Evolutionary conservation across 1,284 basidiomycete genomes (phyloP).

Genomic region (Moniliella sp.): DNA sequence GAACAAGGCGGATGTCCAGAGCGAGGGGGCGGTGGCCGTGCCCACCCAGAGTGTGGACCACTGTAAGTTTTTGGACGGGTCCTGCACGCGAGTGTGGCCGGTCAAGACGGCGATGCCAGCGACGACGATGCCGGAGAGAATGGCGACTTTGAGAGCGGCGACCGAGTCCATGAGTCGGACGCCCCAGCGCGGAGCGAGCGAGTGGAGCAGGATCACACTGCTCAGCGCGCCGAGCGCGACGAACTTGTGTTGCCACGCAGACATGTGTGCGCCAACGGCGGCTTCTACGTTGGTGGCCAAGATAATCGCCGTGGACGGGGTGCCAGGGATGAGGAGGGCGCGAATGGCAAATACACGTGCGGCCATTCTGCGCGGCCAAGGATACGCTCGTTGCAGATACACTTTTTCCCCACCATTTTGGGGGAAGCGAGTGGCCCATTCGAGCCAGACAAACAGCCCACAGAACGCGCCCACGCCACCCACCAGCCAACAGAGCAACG

Average conservation of each 20-base stretch:
- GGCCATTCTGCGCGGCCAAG: background rate
- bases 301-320: background rate
- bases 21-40: background rate
- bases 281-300: background rate
- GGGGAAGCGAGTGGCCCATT: background rate
- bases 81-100: background rate
- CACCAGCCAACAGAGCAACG: background rate
- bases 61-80: background rate
- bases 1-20: background rate
- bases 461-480: background rate
- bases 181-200: background rate
- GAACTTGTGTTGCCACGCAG: background rate
- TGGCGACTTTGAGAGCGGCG: background rate
- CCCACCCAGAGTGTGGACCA: background rate
- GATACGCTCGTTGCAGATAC: background rate
- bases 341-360: background rate
- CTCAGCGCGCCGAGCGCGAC: background rate
- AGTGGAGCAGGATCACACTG: background rate
- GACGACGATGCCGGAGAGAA: background rate
- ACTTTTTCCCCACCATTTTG: background rate
- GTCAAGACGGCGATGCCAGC: background rate
- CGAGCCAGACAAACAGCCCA: background rate
- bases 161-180: background rate
- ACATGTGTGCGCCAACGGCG: background rate
- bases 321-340: background rate